Evolutionary conservation across 352 stramenopile species (phyloP), one percentile per base, ranked within the genome.

Genomic region (Sclerospora graminicola): DNA sequence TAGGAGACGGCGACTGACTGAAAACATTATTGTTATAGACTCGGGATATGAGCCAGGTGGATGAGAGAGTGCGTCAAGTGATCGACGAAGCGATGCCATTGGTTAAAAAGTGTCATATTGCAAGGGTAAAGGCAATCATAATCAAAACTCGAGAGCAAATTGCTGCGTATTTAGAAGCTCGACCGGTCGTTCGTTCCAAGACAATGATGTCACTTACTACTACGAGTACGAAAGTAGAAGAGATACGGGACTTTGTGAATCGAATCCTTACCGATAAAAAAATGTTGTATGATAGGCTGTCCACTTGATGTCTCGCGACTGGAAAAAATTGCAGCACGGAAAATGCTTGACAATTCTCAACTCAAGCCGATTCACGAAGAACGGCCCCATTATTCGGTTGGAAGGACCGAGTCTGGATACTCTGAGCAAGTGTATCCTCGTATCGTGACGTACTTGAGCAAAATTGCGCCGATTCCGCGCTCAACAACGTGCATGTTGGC

Each of bases 401-500:
- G 69, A 0, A 55, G 59, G 20, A 75, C 61, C 2, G 73, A 84
- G 28, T 58, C 53, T 8, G 47, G 54, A 8, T 49, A 66, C 15
- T 57, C 65, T 5, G 63, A 67, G 29, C 27, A 38, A 4, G 18
- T 69, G 4, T 45, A 66, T 4, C 61, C 73, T 5, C 58, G 63
- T 24, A 35, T 58, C n/a, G 55, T 76, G 19, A 65, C 63, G 8
- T 57, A 61, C 16, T 45, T 89, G 13, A 68, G 60, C 30, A 54
- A 48, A 20, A 63, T 89, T 18, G 40, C 64, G 1, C 27, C 45
- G 2, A 48, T 80, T 5, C 80, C 65, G 35, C 72, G 74, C 33
- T 83, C 70, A 8, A 89, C 77, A 10, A 83, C 78, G 13, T 89
- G 67, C 29, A 70, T 87, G 21, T 54, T 74, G 13, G 62, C 66